Conservation (phyloP, 148 eudicot genomes). For the Vaccinium myrtillus region DNA sequence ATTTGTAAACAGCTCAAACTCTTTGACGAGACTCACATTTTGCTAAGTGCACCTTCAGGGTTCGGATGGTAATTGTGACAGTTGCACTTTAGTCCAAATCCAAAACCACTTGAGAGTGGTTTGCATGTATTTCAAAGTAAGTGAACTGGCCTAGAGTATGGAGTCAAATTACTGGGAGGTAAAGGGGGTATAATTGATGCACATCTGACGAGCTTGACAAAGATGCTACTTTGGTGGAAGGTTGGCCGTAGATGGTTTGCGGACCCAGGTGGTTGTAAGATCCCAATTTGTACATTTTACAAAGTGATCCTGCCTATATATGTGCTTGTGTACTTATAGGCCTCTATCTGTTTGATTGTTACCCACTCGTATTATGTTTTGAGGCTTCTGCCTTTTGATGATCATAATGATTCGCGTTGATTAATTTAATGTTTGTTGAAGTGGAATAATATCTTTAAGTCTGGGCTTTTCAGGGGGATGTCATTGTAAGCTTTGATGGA, state of each 20-base stretch:
- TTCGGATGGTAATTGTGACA: not conserved
- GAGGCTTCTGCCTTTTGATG: not conserved
- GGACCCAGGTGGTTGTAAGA: not conserved
- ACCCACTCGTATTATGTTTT: not conserved
- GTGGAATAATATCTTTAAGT: not conserved
- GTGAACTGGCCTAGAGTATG: not conserved
- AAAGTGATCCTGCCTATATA: not conserved
- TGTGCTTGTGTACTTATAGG: not conserved
- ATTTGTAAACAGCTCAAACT: not conserved
- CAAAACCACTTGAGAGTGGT: not conserved
- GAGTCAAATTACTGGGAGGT: not conserved
- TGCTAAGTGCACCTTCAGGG: not conserved
- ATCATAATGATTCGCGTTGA: not conserved
- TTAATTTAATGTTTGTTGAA: not conserved
- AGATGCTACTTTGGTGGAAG: not conserved
- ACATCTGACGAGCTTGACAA: not conserved
- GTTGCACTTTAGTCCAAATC: not conserved
- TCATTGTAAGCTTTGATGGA: slow-evolving; percentile 85
- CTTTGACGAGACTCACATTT: not conserved
- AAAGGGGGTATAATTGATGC: not conserved
- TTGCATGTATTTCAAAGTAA: not conserved
- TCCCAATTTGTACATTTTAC: not conserved
- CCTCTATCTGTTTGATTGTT: slow-evolving; percentile 7
- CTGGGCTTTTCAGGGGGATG: slow-evolving; percentile 69
- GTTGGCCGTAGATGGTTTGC: not conserved